These are phyloP conservation scores for Zalerion maritima DNA, from an alignment of 495 filamentous ascomycete genomes.

Conservation along the genomic window DNA sequence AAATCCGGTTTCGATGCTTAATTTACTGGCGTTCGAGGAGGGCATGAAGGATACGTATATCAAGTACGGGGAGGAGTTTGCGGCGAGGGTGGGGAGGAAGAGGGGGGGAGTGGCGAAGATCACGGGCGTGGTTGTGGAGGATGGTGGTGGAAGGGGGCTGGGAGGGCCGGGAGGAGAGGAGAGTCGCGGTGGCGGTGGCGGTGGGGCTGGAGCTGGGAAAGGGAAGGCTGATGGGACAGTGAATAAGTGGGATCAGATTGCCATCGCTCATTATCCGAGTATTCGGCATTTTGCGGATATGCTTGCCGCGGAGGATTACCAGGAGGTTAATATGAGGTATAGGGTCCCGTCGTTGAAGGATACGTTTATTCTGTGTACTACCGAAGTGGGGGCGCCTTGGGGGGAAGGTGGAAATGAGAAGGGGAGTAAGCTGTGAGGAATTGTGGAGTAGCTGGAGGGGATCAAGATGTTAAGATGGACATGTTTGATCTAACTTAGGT, in stretches of 20 bases:
- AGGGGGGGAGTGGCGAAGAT: constrained; percentile 48
- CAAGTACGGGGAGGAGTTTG: constrained; percentile 44
- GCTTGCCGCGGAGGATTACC: constrained; percentile 47
- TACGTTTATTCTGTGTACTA: constrained; percentile 49
- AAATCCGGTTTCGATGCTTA: constrained; percentile 51
- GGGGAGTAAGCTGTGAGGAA: constrained; percentile 1
- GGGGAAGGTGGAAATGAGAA: constrained; percentile 13
- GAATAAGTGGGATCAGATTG: constrained; percentile 34
- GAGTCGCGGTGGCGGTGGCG: constrained; percentile 21
- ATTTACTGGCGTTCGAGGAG: constrained; percentile 45
- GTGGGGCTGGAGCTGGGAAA: constrained; percentile 12
- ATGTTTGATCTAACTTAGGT: too few relatives aligned
- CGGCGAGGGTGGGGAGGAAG: constrained; percentile 31
- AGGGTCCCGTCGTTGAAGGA: constrained; percentile 42
- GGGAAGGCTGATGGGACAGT: constrained; percentile 6
- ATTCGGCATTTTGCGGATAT: constrained; percentile 50
- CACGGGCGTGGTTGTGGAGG: constrained; percentile 40
- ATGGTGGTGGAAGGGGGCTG: constrained; percentile 13
- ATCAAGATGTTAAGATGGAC: too few relatives aligned
- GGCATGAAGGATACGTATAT: constrained; percentile 39
- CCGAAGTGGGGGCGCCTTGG: constrained; percentile 34
- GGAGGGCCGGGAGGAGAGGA: constrained; percentile 16
- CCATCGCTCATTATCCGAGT: constrained; percentile 52
- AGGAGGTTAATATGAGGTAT: constrained; percentile 42
- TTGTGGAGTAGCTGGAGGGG: too few relatives aligned